phyloP scores from a whole-genome alignment of 2,329 filamentous ascomycete genomes.

The Talaromyces amestolkiae region DNA sequence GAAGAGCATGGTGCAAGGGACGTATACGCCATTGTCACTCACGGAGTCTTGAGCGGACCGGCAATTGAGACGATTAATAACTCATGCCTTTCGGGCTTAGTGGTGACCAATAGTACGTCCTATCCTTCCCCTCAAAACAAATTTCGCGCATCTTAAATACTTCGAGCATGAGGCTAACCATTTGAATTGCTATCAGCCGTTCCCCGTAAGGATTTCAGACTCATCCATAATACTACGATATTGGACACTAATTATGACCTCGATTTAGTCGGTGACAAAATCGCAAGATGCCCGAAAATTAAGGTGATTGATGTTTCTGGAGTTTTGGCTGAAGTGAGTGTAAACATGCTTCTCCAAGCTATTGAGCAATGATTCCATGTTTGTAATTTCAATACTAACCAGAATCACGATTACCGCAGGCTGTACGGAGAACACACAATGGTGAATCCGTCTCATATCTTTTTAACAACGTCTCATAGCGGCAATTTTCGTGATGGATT shows the following conservation, averaged over 20 bases:
- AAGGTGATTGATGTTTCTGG: conserved; percentile 90
- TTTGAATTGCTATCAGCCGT: conserved; percentile 42
- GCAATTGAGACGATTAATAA: conserved; percentile 83
- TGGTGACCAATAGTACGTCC: conserved; percentile 60
- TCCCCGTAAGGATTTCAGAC: conserved; percentile 1
- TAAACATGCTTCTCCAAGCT: background rate
- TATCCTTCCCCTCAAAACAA: background rate
- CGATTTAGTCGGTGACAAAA: conserved; percentile 65
- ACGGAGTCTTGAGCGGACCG: conserved; percentile 83
- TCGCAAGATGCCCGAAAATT: conserved; percentile 71
- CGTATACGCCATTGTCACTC: conserved; percentile 92
- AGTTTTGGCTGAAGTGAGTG: conserved; percentile 50
- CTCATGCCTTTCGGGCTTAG: conserved; percentile 71
- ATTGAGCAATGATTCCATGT: background rate
- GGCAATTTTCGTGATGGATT: background rate
- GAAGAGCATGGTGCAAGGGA: conserved; percentile 82
- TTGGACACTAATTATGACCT: background rate
- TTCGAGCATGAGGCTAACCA: conserved; percentile 59
- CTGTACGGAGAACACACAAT: conserved; percentile 18
- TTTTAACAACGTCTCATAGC: conserved; percentile 20
- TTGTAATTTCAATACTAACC: background rate
- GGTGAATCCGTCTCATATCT: conserved; percentile 18
- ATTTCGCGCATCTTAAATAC: background rate
- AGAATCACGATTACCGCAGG: background rate
- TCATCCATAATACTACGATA: background rate